Evolutionary conservation across 1,284 basidiomycete species (phyloP), one percentile per base, ranked within the genome.

Genomic region (Cerrena zonata): DNA sequence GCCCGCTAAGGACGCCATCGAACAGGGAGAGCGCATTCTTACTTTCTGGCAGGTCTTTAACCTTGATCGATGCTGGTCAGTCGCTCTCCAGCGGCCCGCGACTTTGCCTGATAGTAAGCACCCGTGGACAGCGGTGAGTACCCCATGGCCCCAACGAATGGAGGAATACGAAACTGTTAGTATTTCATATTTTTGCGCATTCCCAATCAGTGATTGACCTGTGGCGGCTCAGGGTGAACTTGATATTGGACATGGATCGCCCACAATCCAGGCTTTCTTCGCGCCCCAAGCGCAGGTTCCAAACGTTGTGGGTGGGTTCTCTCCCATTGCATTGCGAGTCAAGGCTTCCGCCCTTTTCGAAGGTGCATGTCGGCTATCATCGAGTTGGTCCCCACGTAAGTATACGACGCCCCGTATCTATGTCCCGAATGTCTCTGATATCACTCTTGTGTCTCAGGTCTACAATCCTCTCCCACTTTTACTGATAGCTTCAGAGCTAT

Each of bases 341-440:
- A 89, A 89, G 66, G 84, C 84, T 10, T 81, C 86, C n/a, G 77
- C 84, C 13, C 72, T 90, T 21, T 84, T 84, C 59, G 76, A 86
- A 51, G 79, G 77, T 40, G 84, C 86, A 27, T 76, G 81, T 54
- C 69, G 73, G 49, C 64, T 88, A 24, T 74, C 82, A 19, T 73
- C 73, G 23, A 76, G 69, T 57, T 85, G 83, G 80, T 77, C 75
- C 61, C 65, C 76, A 50, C 75, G 80, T 82, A 68, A 58, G 80
- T 67, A 49, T 55, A 54, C 24, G 39, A 15, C 7, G n/a, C n/a
- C n/a, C n/a, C 46, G 25, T 50, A 27, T 38, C 45, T 26, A 24
- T 26, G 43, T 56, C 48, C 48, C 45, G 45, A 50, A 42, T 36
- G 45, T 22, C 52, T 46, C 42, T 36, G 50, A 36, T 59, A 50